A percentile compares a stretch with the other conserved stretches of the same genome.
Evolutionary conservation across 768 basidiomycete species (phyloP).

Genomic region (Suillus lakei): DNA sequence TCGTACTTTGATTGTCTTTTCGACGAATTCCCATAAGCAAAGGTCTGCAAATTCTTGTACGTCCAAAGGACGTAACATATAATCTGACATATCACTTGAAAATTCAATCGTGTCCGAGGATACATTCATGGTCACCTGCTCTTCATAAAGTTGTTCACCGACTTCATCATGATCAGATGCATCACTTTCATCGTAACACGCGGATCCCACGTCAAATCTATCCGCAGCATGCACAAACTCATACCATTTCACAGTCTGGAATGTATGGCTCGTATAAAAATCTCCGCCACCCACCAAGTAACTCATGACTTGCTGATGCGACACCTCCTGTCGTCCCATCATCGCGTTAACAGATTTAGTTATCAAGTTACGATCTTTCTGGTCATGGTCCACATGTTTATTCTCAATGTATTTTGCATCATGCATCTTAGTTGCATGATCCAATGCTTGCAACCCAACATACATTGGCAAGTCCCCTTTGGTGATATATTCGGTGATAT

Average conservation of each 20-base stretch:
- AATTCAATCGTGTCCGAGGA: no score
- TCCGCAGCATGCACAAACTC: no score
- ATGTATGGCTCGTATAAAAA: no score
- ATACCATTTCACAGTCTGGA: slow-evolving; percentile 4
- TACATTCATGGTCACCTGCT: neutral
- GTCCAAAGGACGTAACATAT: no score
- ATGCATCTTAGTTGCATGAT: slow-evolving; percentile 16
- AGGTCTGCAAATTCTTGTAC: no score
- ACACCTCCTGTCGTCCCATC: slow-evolving; percentile 30
- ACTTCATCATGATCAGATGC: no score
- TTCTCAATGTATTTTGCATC: neutral
- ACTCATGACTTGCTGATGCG: slow-evolving; percentile 35
- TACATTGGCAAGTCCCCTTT: slow-evolving; percentile 28
- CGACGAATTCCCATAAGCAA: no score
- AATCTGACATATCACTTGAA: no score
- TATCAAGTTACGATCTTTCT: neutral
- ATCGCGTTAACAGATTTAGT: slow-evolving; percentile 19
- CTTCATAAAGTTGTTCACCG: no score
- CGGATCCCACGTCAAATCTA: no score
- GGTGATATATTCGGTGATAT: slow-evolving; percentile 43
- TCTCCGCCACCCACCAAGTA: slow-evolving; percentile 29
- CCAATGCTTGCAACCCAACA: slow-evolving; percentile 18
- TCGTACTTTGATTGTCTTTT: no score
- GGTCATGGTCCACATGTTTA: neutral
- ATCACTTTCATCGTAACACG: no score